Evolutionary conservation across 345 rosid genomes (phyloP), one percentile per base, ranked within the genome.

Genomic region (Laguncularia racemosa): DNA sequence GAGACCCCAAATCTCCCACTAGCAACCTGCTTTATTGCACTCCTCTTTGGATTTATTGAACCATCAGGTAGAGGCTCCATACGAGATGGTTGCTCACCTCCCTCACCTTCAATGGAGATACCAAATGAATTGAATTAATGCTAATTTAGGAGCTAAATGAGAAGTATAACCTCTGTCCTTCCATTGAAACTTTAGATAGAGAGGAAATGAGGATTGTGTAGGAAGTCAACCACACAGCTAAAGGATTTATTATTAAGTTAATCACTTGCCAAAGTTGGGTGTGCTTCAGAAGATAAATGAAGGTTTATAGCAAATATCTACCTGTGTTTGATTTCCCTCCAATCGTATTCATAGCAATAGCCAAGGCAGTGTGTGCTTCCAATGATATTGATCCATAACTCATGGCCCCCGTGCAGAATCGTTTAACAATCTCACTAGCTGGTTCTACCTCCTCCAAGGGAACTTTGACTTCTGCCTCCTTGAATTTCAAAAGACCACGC

Each of bases 1-100:
- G 99, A 90, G 63, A 95, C 99, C n/a, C 99, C 99, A 73, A 95
- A 95, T 80, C 97, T 82, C 61, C 99, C 99, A 76, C 99, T 95
- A 11, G 99, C 99, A 65, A 95, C 90, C 67, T 95, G 99, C 82
- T 95, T 95, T 70, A 95, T 95, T 16, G 99, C 84, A 69, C 99
- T 95, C 72, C 96, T 85, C 75, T 80, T 82, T 33, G 96, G 97
- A 64, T 95, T 95, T 79, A 48, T 80, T 51, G 96, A 84, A 68
- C 99, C 99, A 76, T 88, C 85, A 13, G 88, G 71, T 73, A 90
- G 93, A 71, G 89, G 84, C 73, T 81, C 89, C 97, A 95, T 81
- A 20, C 99, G 96, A 62, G 95, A 81, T 48, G 99, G 96, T 59
- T 88, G 96, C 72, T 95, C 99, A 33, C 99, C 99, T 70, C 99